Evolutionary conservation across 1,139 yeast genomes (phyloP).

Genomic region (Saccharomyces hybrid): DNA sequence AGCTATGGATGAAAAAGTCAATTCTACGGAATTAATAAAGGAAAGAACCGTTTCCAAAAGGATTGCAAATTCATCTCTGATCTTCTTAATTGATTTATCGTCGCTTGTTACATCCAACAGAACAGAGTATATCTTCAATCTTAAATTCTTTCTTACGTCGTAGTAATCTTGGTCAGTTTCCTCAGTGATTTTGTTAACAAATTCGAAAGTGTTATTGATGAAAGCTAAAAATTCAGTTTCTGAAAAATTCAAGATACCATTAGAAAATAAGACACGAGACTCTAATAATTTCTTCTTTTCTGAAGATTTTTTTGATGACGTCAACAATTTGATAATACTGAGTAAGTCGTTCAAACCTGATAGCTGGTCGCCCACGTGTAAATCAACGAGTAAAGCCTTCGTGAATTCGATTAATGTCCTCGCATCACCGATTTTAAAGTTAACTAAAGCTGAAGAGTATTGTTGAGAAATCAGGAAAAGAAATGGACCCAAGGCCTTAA

Average conservation of each 20-base stretch:
- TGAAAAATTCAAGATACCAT: constrained; percentile 46
- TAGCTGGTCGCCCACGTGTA: constrained; percentile 62
- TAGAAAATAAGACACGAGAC: constrained; percentile 57
- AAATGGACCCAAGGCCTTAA: constrained; percentile 59
- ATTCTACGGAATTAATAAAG: constrained; percentile 23
- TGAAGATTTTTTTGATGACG: constrained; percentile 24
- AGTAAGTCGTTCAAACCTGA: constrained; percentile 50
- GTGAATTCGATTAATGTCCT: constrained; percentile 63
- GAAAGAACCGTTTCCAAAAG: constrained; percentile 35
- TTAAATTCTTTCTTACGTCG: constrained; percentile 41
- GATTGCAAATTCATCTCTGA: constrained; percentile 40
- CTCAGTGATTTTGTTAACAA: constrained; percentile 40
- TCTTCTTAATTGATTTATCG: constrained; percentile 24
- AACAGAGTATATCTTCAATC: constrained; percentile 50
- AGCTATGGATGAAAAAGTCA: not conserved
- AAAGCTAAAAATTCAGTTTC: constrained; percentile 43
- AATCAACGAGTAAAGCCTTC: constrained; percentile 57
- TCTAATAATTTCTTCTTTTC: constrained; percentile 38
- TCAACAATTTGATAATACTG: constrained; percentile 43
- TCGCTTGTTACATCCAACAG: constrained; percentile 42
- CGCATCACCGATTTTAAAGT: constrained; percentile 58
- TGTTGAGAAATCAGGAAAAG: constrained; percentile 76
- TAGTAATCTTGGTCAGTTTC: constrained; percentile 40
- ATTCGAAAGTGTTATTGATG: constrained; percentile 48
- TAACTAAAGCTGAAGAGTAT: constrained; percentile 46